These are phyloP conservation scores for Aspergillus egyptiacus DNA, from an alignment of 495 filamentous ascomycete genomes.

Conservation along the genomic window DNA sequence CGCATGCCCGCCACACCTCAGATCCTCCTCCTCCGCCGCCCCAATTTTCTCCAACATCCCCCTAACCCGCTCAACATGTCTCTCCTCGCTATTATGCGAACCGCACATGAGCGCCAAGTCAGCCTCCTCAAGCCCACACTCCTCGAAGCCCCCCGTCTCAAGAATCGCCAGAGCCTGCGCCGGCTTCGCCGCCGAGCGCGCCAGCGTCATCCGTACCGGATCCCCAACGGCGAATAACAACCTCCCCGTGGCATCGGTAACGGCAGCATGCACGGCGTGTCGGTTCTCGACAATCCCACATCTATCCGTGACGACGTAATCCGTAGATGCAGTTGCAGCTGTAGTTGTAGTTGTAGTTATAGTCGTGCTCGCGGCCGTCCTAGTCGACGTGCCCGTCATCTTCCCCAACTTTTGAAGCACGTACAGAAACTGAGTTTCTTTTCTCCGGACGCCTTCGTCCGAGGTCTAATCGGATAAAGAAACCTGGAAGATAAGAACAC, in stretches of 20 bases:
- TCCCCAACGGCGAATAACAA: conserved; percentile 34
- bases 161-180: conserved; percentile 34
- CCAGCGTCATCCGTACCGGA: conserved; percentile 31
- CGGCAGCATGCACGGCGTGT: conserved; percentile 33
- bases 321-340: background rate
- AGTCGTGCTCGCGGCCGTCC: no score
- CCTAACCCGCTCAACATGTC: conserved; percentile 27
- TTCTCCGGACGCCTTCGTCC: no score
- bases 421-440: no score
- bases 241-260: conserved; percentile 27
- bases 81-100: conserved; percentile 40
- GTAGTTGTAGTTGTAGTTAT: no score
- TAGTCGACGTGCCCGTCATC: no score
- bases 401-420: no score
- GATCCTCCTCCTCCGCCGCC: conserved; percentile 22
- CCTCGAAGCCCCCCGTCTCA: conserved; percentile 26
- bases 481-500: no score
- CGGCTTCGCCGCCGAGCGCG: conserved; percentile 40
- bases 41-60: conserved; percentile 28
- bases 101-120: conserved; percentile 41
- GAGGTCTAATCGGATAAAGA: no score
- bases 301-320: conserved; percentile 25
- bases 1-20: conserved; percentile 35
- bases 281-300: conserved; percentile 32
- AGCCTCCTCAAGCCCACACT: conserved; percentile 29